Percentiles rank a stretch among this genome's conserved stretches.
Conservation (phyloP, 176 grass and related monocot genomes). For the Oryza longistaminata region DNA sequence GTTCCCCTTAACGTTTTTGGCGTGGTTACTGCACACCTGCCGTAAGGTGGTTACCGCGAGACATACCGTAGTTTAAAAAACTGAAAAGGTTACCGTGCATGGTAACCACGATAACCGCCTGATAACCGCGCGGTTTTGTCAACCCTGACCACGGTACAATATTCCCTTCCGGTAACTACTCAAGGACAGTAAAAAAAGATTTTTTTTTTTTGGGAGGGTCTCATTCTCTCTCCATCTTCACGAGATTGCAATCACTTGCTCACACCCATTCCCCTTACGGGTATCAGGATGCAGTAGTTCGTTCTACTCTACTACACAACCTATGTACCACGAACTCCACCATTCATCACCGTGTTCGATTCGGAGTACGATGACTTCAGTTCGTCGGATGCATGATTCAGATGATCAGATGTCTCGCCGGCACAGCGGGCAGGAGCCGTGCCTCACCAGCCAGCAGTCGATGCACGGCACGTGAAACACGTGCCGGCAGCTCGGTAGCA, state of each 20-base stretch:
- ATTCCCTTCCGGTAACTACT: no score
- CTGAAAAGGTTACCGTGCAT: no score
- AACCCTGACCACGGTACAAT: no score
- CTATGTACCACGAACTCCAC: not conserved
- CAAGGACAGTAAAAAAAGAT: no score
- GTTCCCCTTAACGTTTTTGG: no score
- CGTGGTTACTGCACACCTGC: no score
- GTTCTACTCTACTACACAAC: not conserved
- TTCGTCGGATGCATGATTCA: no score
- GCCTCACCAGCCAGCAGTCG: conserved; percentile 77
- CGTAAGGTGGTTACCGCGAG: no score
- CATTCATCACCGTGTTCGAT: not conserved
- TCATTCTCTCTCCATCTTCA: not conserved
- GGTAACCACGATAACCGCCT: no score
- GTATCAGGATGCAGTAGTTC: not conserved
- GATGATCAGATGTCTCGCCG: conserved; percentile 52
- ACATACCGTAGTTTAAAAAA: no score
- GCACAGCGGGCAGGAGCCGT: conserved; percentile 85
- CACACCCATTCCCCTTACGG: not conserved
- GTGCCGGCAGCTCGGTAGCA: conserved; percentile 61
- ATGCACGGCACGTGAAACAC: conserved; percentile 76
- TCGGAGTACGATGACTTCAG: not conserved
- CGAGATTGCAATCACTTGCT: not conserved
- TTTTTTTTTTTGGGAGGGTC: no score
- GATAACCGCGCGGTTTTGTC: no score